Base-by-base conservation (phyloP, 2,329 filamentous ascomycete species). In the Alternaria novae-zelandiae region DNA sequence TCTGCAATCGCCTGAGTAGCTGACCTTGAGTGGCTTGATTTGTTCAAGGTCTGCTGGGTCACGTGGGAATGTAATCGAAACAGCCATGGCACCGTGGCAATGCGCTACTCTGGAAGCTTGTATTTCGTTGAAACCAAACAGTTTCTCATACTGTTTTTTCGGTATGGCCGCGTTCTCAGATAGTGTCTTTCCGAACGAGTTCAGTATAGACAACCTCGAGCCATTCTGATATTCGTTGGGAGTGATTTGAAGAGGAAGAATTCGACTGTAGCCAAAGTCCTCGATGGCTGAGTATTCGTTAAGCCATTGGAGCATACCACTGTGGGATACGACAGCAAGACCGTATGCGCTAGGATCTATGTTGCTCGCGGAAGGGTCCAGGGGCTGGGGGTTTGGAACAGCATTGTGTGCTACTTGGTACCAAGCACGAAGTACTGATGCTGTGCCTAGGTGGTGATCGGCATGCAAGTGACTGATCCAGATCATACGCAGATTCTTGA, bases 401-500 rank as follows among this genome's bases (percentile, higher is more conserved):
- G 74, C 65, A 28, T 72, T 70, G 69, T 88, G 86, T 20, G 84
- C 84, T 46, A 89, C 85, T 58, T 83, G 73, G 68, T 92, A 89
- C 92, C 94, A 97, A 6, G 91, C 92, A 73, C 88, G 90, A 74
- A 98, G 88, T n/a, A 98, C 83, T 6, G 89, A 87, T n/a, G 88
- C 85, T 1, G 89, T 92, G 26, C 96, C 96, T 20, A 99, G 86
- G 76, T 98, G 96, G 80, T 99, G 96, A 81, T 99, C 96, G 5
- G 96, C 96, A 79, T 99, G 96, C 66, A 97, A 84, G 81, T 99
- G 96, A 79, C 93, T 97, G 80, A 99, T 96, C 89, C 93, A 97
- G 66, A 99, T 90, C 70, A 89, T 88, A 57, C 90, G 90, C 46
- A 99, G 84, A 66, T 96, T 89, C 63, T 84, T 86, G n/a, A 99